phyloP scores from a whole-genome alignment of 441 rosid species.

The Jatropha multifida region DNA sequence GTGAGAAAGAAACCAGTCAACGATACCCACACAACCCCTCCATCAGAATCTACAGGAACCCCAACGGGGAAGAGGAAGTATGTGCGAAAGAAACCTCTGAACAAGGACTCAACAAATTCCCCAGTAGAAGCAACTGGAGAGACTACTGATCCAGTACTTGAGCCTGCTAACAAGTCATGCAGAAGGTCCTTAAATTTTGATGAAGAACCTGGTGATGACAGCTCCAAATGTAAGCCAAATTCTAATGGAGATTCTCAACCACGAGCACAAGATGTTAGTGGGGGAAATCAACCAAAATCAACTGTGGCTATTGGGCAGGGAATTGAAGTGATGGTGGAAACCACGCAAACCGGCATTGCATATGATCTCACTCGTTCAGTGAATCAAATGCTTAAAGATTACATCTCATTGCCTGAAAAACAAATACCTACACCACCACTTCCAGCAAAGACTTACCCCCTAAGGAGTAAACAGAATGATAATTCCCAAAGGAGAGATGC shows the following conservation, averaged over 20 bases:
- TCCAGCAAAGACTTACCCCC: conserved; percentile 30
- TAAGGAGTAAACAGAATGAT: conserved; percentile 20
- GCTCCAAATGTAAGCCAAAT: conserved; percentile 23
- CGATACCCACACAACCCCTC: conserved; percentile 22
- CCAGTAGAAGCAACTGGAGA: conserved; percentile 34
- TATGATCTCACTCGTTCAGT: conserved; percentile 27
- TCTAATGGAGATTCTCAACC: conserved; percentile 23
- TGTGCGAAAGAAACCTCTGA: conserved; percentile 42
- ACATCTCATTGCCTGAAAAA: conserved; percentile 29
- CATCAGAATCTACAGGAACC: conserved; percentile 22
- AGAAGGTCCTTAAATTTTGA: conserved; percentile 66
- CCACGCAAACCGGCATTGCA: conserved; percentile 29
- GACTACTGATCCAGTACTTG: conserved; percentile 31
- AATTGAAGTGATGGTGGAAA: conserved; percentile 38
- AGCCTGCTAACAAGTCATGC: conserved; percentile 45
- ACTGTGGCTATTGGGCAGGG: conserved; percentile 29
- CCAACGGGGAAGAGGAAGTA: conserved; percentile 62
- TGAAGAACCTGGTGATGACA: conserved; percentile 37
- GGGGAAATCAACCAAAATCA: conserved; percentile 30
- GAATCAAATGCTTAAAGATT: conserved; percentile 33
- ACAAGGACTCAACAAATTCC: conserved; percentile 37
- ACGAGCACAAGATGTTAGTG: conserved; percentile 27
- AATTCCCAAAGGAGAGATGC: conserved; percentile 12
- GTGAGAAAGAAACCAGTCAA: conserved; percentile 35
- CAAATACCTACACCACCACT: conserved; percentile 43